phyloP scores from a whole-genome alignment of 2,329 filamentous ascomycete genomes.

The Alternaria sp. region DNA sequence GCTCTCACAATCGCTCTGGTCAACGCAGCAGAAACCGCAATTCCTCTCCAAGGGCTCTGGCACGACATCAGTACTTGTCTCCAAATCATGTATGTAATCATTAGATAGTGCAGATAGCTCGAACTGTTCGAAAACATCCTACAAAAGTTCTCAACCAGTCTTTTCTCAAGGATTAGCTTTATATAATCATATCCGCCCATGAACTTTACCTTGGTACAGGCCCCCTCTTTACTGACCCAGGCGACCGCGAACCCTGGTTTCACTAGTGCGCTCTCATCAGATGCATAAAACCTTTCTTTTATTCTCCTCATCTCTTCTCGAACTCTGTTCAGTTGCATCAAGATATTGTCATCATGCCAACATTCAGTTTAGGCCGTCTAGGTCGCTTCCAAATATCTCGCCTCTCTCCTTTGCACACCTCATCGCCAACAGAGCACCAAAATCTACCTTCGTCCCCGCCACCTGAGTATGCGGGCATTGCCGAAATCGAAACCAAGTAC shows the following conservation, averaged over 20 bases:
- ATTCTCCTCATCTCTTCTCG: neutral
- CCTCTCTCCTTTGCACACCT: conserved; percentile 2
- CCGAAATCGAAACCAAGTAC: conserved; percentile 1
- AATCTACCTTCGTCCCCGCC: neutral
- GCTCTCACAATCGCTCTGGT: neutral
- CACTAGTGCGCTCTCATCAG: neutral
- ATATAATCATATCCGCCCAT: neutral
- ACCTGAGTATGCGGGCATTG: conserved; percentile 1
- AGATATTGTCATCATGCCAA: neutral
- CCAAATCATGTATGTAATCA: conserved; percentile 6
- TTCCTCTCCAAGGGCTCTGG: neutral
- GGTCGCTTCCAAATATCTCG: conserved; percentile 7
- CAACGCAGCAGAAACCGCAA: neutral
- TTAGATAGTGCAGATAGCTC: conserved; percentile 5
- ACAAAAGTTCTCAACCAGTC: neutral
- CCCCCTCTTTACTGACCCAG: neutral
- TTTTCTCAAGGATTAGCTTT: neutral
- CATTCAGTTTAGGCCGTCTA: conserved; percentile 1
- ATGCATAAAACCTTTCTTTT: conserved; percentile 1
- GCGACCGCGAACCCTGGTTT: conserved; percentile 6
- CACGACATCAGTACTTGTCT: conserved; percentile 1
- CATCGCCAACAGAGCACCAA: neutral
- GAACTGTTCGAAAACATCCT: neutral
- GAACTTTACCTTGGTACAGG: conserved; percentile 2
- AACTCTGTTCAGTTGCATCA: neutral